Conservation (phyloP, 2,329 filamentous ascomycete genomes). For the Aspergillus sp. region DNA sequence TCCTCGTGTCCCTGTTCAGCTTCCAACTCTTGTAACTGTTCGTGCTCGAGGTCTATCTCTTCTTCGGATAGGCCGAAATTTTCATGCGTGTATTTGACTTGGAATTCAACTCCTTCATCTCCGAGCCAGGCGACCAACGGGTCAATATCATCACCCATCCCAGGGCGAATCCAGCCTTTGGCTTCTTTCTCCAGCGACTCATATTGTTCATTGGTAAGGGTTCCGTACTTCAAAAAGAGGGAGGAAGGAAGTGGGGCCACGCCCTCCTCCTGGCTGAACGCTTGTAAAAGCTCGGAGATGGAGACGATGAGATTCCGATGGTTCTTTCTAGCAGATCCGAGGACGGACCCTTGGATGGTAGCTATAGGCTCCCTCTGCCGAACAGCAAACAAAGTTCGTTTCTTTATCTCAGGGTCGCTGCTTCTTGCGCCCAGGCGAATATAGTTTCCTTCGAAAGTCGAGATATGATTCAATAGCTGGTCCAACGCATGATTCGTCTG, state of each 20-base stretch:
- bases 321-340: constrained; percentile 31
- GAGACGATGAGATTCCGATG: constrained; percentile 38
- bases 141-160: constrained; percentile 19
- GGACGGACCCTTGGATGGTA: constrained; percentile 34
- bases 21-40: constrained; percentile 54
- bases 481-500: constrained; percentile 90
- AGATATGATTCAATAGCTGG: constrained; percentile 62
- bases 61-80: constrained; percentile 49
- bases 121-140: constrained; percentile 52
- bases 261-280: constrained; percentile 30
- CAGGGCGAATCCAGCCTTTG: constrained; percentile 33
- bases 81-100: constrained; percentile 38
- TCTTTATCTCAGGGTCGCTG: constrained; percentile 55
- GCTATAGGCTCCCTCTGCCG: constrained; percentile 30
- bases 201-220: constrained; percentile 58
- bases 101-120: constrained; percentile 41
- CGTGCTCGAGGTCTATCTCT: constrained; percentile 54
- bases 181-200: constrained; percentile 51
- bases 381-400: constrained; percentile 59
- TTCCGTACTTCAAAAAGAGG: constrained; percentile 44
- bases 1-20: constrained; percentile 48
- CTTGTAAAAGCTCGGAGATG: constrained; percentile 36
- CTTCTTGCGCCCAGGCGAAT: constrained; percentile 63
- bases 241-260: constrained; percentile 45
- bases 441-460: constrained; percentile 54